Percentiles rank a stretch among this genome's conserved stretches.
These are phyloP conservation scores for Silybum marianum DNA, from an alignment of 129 eudicot genomes.

Conservation along the genomic window DNA sequence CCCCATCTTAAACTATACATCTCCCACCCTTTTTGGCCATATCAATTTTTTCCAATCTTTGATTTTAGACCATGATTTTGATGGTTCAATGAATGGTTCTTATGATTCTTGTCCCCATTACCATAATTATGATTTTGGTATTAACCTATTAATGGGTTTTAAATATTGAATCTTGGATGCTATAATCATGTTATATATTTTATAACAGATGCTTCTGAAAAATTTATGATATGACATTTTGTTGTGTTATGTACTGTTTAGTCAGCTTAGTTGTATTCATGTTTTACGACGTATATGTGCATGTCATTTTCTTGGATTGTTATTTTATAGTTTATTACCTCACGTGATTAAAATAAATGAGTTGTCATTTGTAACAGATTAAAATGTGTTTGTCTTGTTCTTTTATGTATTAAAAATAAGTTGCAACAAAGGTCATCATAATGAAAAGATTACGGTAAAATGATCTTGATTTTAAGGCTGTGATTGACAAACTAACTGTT, in stretches of 20 bases:
- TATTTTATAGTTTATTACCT: not conserved
- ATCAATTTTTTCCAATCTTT: conserved; percentile 19
- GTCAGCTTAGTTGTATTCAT: not conserved
- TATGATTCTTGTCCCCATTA: not conserved
- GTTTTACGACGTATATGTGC: not conserved
- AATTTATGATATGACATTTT: not conserved
- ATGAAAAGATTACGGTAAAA: not conserved
- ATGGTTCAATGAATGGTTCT: conserved; percentile 27
- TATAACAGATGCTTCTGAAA: not conserved
- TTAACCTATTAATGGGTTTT: not conserved
- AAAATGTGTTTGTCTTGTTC: not conserved
- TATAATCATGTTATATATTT: not conserved
- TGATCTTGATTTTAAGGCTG: not conserved
- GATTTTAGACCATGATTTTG: conserved; percentile 18
- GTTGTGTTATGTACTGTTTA: not conserved
- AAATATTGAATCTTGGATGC: not conserved
- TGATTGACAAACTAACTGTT: not conserved
- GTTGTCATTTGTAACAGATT: not conserved
- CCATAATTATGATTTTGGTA: not conserved
- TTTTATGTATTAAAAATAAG: not conserved
- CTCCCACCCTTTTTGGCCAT: conserved; percentile 16
- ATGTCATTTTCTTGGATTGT: not conserved
- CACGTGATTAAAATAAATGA: not conserved
- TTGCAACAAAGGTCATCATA: not conserved
- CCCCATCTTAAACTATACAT: conserved; percentile 12